Evolutionary conservation across 192 early-diverging fungal species (phyloP).

Genomic region (Backusella luteola): DNA sequence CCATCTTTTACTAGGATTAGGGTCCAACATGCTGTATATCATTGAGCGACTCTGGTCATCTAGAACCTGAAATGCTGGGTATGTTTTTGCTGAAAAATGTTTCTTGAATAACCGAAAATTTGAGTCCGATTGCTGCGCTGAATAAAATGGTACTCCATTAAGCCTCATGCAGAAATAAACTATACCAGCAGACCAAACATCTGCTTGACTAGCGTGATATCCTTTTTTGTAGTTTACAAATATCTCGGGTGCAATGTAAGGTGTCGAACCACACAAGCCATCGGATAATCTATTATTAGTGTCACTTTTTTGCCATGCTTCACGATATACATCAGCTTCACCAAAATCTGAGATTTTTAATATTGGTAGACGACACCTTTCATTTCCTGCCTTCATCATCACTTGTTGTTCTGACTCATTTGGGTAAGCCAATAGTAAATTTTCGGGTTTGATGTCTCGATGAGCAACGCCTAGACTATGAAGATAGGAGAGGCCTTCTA

Average conservation of each 20-base stretch:
- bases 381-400: neutral
- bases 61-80: constrained; percentile 5
- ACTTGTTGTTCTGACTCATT: neutral
- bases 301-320: constrained; percentile 25
- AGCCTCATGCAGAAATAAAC: constrained; percentile 84
- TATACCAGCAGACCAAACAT: constrained; percentile 92
- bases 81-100: neutral
- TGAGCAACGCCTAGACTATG: constrained; percentile 97
- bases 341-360: constrained; percentile 3
- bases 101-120: constrained; percentile 44
- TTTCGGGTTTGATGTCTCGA: constrained; percentile 83
- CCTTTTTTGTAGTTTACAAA: constrained; percentile 56
- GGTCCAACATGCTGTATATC: constrained; percentile 38
- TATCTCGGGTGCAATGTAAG: constrained; percentile 95
- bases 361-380: neutral
- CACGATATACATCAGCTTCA: constrained; percentile 73
- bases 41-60: neutral
- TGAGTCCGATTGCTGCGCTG: constrained; percentile 57
- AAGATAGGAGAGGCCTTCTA: constrained; percentile 81
- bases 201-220: constrained; percentile 86
- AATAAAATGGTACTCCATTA: constrained; percentile 68
- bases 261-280: constrained; percentile 88
- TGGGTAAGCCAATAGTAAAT: constrained; percentile 64
- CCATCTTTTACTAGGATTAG: constrained; percentile 40
- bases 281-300: constrained; percentile 63